These are phyloP conservation scores for Mortierella hygrophila DNA, from an alignment of 192 early-diverging fungal genomes.

Conservation along the genomic window DNA sequence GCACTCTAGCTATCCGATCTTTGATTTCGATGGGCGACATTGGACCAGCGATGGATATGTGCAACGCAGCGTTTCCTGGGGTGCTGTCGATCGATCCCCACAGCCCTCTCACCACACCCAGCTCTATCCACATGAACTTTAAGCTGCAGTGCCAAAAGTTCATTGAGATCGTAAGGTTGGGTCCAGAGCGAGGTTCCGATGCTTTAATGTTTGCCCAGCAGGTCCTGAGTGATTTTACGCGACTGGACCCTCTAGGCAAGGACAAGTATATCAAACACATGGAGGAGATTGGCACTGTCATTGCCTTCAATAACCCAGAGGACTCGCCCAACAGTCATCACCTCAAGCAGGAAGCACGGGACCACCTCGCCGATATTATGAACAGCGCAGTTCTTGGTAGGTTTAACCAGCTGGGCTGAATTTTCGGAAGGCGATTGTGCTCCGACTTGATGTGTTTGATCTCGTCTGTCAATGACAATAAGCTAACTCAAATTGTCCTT, in stretches of 20 bases:
- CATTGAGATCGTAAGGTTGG: slow-evolving; percentile 68
- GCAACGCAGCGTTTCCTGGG: slow-evolving; percentile 53
- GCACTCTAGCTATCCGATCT: slow-evolving; percentile 59
- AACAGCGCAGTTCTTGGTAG: slow-evolving; percentile 77
- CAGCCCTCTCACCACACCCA: slow-evolving; percentile 48
- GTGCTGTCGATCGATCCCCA: slow-evolving; percentile 50
- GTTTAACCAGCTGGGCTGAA: neutral
- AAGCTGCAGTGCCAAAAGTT: slow-evolving; percentile 75
- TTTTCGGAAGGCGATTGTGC: neutral
- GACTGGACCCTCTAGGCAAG: slow-evolving; percentile 36
- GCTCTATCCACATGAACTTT: slow-evolving; percentile 66
- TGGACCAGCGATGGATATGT: slow-evolving; percentile 43
- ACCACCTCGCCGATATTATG: slow-evolving; percentile 68
- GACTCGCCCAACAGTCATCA: slow-evolving; percentile 65
- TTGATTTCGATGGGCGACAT: slow-evolving; percentile 62
- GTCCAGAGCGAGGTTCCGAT: slow-evolving; percentile 53
- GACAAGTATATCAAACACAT: slow-evolving; percentile 60
- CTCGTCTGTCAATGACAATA: neutral
- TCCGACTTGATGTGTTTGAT: slow-evolving; percentile 10
- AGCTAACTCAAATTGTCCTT: neutral
- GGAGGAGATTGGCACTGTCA: slow-evolving; percentile 64
- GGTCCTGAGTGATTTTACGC: slow-evolving; percentile 60
- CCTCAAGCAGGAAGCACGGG: slow-evolving; percentile 67
- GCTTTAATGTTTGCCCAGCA: slow-evolving; percentile 73
- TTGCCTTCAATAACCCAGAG: slow-evolving; percentile 74